Percentiles rank a stretch among this genome's conserved stretches.
These are phyloP conservation scores for Penicillium sp. DNA, from an alignment of 2,329 filamentous ascomycete genomes.

Conservation along the genomic window DNA sequence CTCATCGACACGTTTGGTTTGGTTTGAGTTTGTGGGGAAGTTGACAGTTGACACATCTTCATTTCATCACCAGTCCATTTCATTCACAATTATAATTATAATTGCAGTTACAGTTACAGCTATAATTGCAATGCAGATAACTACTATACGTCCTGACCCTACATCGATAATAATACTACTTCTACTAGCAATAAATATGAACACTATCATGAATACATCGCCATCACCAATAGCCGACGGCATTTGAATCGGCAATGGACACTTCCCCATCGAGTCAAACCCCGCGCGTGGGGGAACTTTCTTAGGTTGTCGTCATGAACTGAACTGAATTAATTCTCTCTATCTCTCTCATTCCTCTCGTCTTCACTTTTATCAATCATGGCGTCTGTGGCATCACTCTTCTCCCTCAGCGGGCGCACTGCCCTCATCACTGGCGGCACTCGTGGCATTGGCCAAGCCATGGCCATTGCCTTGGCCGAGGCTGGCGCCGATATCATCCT, in stretches of 20 bases:
- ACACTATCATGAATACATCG: too few species aligned
- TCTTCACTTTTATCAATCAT: neutral
- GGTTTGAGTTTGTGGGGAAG: constrained; percentile 3
- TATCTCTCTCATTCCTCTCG: neutral
- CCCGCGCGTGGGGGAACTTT: constrained; percentile 14
- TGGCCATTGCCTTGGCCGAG: constrained; percentile 42
- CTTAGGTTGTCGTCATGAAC: constrained; percentile 3
- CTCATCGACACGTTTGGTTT: neutral
- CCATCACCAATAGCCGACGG: constrained; percentile 31
- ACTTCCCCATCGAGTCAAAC: constrained; percentile 2
- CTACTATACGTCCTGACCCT: too few species aligned
- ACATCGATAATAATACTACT: too few species aligned
- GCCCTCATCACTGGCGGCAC: constrained; percentile 43
- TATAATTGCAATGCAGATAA: too few species aligned
- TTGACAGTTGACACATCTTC: too few species aligned
- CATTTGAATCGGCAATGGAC: constrained; percentile 16
- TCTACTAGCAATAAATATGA: too few species aligned
- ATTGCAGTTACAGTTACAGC: too few species aligned
- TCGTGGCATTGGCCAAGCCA: constrained; percentile 41
- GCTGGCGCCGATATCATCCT: constrained; percentile 41
- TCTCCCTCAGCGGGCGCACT: constrained; percentile 31
- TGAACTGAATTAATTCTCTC: neutral
- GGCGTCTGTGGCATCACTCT: constrained; percentile 16
- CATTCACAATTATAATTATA: too few species aligned
- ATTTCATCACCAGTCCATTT: too few species aligned